A percentile compares a stretch with the other conserved stretches of the same genome.
Conservation (phyloP, 768 basidiomycete species). For the Psilocybe sp. region DNA sequence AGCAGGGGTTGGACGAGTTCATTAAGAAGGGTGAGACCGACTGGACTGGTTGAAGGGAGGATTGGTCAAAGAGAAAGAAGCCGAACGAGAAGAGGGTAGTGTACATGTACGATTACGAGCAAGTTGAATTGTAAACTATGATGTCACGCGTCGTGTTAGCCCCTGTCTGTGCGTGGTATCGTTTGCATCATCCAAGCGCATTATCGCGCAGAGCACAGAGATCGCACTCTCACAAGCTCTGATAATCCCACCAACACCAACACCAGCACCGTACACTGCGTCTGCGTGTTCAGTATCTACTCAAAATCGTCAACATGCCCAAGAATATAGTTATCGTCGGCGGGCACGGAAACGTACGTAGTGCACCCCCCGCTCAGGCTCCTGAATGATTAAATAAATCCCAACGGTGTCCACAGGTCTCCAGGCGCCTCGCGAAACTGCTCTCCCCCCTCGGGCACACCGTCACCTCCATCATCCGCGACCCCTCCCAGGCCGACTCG, state of each 20-base stretch:
- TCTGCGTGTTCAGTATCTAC: too few relatives aligned
- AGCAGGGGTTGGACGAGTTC: constrained; percentile 44
- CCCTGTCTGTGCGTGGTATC: too few relatives aligned
- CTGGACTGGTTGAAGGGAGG: constrained; percentile 28
- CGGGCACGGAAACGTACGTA: constrained; percentile 48
- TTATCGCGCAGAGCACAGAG: too few relatives aligned
- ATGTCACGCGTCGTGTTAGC: too few relatives aligned
- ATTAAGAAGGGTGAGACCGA: constrained; percentile 49
- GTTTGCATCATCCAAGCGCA: too few relatives aligned
- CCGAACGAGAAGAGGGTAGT: too few relatives aligned
- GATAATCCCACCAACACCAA: too few relatives aligned
- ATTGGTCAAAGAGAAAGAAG: too few relatives aligned
- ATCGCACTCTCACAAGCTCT: too few relatives aligned
- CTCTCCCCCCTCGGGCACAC: constrained; percentile 36
- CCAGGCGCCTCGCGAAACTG: constrained; percentile 45
- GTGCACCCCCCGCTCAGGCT: neutral
- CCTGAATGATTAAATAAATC: neutral
- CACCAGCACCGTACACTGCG: too few relatives aligned
- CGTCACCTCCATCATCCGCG: constrained; percentile 58
- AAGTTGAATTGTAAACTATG: too few relatives aligned
- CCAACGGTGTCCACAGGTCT: constrained; percentile 29
- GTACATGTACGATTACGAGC: too few relatives aligned
- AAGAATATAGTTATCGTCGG: constrained; percentile 51
- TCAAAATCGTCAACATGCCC: constrained; percentile 6
- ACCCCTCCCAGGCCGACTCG: constrained; percentile 41